These are phyloP conservation scores for Mollisiaceae sp. DNA, from an alignment of 2,329 filamentous ascomycete genomes.

Conservation along the genomic window DNA sequence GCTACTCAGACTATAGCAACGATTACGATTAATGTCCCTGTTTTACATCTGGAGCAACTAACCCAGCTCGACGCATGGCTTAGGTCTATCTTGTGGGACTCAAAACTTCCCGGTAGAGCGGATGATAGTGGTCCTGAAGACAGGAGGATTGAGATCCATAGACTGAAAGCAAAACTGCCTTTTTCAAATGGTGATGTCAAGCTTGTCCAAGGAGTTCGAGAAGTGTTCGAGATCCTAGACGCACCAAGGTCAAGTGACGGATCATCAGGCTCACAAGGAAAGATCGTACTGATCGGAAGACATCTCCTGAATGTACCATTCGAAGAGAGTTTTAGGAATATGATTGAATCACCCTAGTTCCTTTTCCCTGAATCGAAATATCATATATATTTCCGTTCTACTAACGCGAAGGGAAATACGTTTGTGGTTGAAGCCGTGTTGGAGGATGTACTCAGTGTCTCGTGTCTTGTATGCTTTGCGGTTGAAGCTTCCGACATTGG, in stretches of 20 bases:
- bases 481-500: too few species aligned
- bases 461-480: too few species aligned
- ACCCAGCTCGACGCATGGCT: slow-evolving; percentile 79
- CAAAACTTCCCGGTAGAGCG: slow-evolving; percentile 55
- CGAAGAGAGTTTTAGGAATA: slow-evolving; percentile 46
- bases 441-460: too few species aligned
- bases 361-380: neutral
- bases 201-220: slow-evolving; percentile 88
- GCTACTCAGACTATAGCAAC: slow-evolving; percentile 77
- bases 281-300: slow-evolving; percentile 69
- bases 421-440: too few species aligned
- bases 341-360: slow-evolving; percentile 12
- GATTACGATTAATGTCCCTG: slow-evolving; percentile 70
- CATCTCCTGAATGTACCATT: slow-evolving; percentile 58
- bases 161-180: slow-evolving; percentile 80
- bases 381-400: neutral
- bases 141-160: slow-evolving; percentile 73
- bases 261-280: slow-evolving; percentile 49
- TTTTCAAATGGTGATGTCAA: slow-evolving; percentile 69
- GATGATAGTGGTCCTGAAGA: neutral
- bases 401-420: too few species aligned
- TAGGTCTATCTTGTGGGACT: slow-evolving; percentile 83
- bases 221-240: slow-evolving; percentile 91
- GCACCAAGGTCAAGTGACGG: slow-evolving; percentile 37
- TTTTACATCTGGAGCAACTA: slow-evolving; percentile 62